Evolutionary conservation across 805 yeast species (phyloP).

Genomic region (Tetrapisispora nanseiensis): DNA sequence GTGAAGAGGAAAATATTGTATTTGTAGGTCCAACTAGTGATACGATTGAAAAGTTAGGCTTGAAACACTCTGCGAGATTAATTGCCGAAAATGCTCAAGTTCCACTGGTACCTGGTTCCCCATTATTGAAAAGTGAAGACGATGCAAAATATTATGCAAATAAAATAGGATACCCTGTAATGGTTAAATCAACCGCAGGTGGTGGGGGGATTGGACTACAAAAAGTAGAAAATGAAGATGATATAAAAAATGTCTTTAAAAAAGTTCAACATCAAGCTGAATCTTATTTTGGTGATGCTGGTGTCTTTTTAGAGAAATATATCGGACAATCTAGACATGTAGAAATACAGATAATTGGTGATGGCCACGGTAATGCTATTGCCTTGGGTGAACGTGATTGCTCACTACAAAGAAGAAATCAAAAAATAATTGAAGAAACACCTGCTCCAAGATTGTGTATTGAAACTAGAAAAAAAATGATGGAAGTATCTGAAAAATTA

Average conservation of each 20-base stretch:
- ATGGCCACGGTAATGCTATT: slow-evolving; percentile 85
- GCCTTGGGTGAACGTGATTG: slow-evolving; percentile 97
- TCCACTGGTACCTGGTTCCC: slow-evolving; percentile 97
- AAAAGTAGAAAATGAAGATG: slow-evolving; percentile 75
- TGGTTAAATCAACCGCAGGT: slow-evolving; percentile 97
- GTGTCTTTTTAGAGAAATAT: slow-evolving; percentile 89
- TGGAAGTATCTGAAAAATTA: slow-evolving; percentile 74
- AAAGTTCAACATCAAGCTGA: slow-evolving; percentile 91
- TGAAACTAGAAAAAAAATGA: slow-evolving; percentile 60
- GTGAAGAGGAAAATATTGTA: slow-evolving; percentile 71
- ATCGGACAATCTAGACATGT: slow-evolving; percentile 95
- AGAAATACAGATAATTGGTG: slow-evolving; percentile 94
- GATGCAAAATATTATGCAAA: slow-evolving; percentile 75
- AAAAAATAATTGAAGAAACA: slow-evolving; percentile 91
- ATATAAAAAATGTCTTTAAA: slow-evolving; percentile 74
- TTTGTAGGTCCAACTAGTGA: slow-evolving; percentile 97
- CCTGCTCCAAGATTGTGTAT: slow-evolving; percentile 94
- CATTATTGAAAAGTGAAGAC: slow-evolving; percentile 55
- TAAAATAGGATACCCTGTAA: slow-evolving; percentile 72
- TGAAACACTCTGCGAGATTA: slow-evolving; percentile 94
- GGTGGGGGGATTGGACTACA: slow-evolving; percentile 99
- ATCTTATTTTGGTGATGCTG: slow-evolving; percentile 88
- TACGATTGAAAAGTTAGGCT: slow-evolving; percentile 81
- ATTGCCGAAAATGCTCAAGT: slow-evolving; percentile 88
- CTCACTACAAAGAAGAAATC: slow-evolving; percentile 94